These are phyloP conservation scores for peach (Prunus persica) DNA, from an alignment of 306 rosid species.

Conservation along the genomic window Prunus_persica_NCBIv2 NC_034011.1:25512001-25512500, in stretches of 20 bases:
- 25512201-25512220: neutral
- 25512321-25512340: conserved; percentile 28
- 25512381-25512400: conserved; percentile 19
- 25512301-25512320: conserved; percentile 13
- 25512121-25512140: neutral
- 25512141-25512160: conserved; percentile 26
- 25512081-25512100: conserved; percentile 30
- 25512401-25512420: conserved; percentile 25
- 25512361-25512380: neutral
- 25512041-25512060: conserved; percentile 13
- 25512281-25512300: neutral
- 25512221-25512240: conserved; percentile 24
- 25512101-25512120: conserved; percentile 23
- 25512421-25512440: neutral
- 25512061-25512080: conserved; percentile 35
- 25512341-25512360: neutral
- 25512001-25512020: conserved; percentile 19
- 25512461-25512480: neutral
- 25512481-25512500: conserved; percentile 20
- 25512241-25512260: conserved; percentile 20
- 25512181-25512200: conserved; percentile 26
- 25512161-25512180: conserved; percentile 29
- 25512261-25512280: conserved; percentile 9
- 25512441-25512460: conserved; percentile 8
- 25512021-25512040: neutral